Evolutionary conservation across 805 yeast genomes (phyloP).

Genomic region (Yarrowia yakushimensis): DNA sequence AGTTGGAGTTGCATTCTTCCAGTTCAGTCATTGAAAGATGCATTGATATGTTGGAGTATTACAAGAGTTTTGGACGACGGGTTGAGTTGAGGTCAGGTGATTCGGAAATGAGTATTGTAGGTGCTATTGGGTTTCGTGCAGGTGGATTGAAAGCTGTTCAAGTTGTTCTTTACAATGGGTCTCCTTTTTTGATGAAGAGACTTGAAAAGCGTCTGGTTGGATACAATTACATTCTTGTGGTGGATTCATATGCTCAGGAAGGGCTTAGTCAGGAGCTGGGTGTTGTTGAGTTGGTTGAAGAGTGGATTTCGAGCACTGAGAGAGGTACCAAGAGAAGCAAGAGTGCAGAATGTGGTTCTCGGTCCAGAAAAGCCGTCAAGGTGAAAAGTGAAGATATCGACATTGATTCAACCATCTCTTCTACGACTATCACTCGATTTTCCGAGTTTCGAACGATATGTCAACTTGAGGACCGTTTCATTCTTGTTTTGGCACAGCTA

Average conservation of each 20-base stretch:
- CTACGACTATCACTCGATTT: neutral
- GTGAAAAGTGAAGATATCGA: neutral
- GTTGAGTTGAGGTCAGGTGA: neutral
- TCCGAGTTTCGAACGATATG: neutral
- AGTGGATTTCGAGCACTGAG: neutral
- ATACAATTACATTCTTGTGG: neutral
- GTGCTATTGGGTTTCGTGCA: neutral
- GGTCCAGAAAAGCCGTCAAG: neutral
- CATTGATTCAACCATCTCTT: neutral
- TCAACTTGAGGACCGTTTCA: neutral
- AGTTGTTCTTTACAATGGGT: neutral
- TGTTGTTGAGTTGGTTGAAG: neutral
- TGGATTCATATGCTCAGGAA: neutral
- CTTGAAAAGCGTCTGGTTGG: neutral
- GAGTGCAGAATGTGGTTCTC: neutral
- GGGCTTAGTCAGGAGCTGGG: neutral
- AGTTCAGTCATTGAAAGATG: neutral
- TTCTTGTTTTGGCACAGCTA: neutral
- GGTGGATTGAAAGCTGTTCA: neutral
- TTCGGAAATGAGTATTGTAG: neutral
- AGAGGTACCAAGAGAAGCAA: neutral
- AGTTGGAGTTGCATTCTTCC: neutral
- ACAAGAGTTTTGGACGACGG: neutral
- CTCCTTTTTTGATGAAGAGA: neutral
- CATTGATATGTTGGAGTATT: constrained; percentile 2